Percentiles rank a stretch among this genome's conserved stretches.
phyloP scores from a whole-genome alignment of 352 stramenopile genomes.

The Peronospora destructor region DNA sequence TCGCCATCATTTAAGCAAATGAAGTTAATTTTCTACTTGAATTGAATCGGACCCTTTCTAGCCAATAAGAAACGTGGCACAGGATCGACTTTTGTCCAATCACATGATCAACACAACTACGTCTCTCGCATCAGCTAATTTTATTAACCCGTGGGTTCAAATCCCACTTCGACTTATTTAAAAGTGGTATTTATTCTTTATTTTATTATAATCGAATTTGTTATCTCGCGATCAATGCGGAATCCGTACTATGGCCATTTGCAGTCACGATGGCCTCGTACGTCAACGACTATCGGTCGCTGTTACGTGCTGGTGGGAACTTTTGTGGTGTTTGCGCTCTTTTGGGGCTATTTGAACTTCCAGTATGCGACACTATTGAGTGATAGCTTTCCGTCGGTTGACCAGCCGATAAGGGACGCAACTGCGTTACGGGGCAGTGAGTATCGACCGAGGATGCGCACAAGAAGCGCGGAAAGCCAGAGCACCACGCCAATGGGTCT shows the following conservation, averaged over 20 bases:
- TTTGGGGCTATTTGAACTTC: conserved; percentile 45
- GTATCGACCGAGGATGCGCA: conserved; percentile 36
- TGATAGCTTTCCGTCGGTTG: conserved; percentile 15
- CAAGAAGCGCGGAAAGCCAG: not conserved
- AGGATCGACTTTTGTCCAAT: conserved; percentile 15
- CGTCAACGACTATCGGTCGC: conserved; percentile 44
- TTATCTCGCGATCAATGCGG: conserved; percentile 63
- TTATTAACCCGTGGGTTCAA: no score
- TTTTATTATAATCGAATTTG: no score
- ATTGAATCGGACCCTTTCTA: no score
- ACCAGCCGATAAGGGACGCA: conserved; percentile 30
- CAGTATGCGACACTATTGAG: conserved; percentile 10
- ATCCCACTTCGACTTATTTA: no score
- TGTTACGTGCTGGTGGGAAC: conserved; percentile 58
- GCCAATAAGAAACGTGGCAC: no score
- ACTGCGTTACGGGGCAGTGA: conserved; percentile 27
- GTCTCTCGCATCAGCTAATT: no score
- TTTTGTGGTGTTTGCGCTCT: conserved; percentile 62
- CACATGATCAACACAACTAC: not conserved
- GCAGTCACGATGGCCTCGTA: conserved; percentile 20
- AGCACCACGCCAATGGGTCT: conserved; percentile 20
- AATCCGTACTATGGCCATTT: conserved; percentile 83
- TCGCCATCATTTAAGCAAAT: conserved; percentile 28
- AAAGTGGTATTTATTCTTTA: no score
- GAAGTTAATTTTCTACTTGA: not conserved